Evolutionary conservation across 345 rosid species (phyloP), one percentile per base, ranked within the genome.

Genomic region (Citrus inodora): DNA sequence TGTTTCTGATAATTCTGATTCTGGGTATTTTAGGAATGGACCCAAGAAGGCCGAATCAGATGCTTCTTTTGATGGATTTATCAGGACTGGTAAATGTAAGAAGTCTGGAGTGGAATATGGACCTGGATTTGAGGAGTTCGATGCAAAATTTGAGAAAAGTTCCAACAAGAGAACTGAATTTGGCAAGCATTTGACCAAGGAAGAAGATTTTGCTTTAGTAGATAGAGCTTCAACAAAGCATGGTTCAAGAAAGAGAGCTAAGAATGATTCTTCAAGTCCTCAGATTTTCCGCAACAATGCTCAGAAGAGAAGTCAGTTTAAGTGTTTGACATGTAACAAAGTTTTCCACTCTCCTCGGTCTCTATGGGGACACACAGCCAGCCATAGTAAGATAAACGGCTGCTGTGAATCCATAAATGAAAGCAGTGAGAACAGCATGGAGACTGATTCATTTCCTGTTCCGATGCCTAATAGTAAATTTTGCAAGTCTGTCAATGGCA

Each of bases 1-100:
- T 79, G 80, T 74, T 65, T 86, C 90, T 73, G 91, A 87, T 55
- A 86, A 88, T 82, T 89, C 93, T 74, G 92, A 90, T 87, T 92
- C 94, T 80, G 93, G 91, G 40, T 92, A 87, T 83, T 89, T 87
- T 70, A 85, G 85, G 42, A 88, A 88, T 71, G 92, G 91, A n/a
- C 93, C 91, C 27, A 89, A 88, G 84, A 89, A 80, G 81, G 79
- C 80, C 69, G 89, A 88, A 78, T 87, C 93, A 10, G 89, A 91
- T 56, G 79, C 80, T 76, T 86, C 89, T 73, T 88, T 82, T n/a
- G 89, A 88, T 74, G 86, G 85, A 61, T 86, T 86, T 74, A 46
- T 75, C 53, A 77, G 76, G 71, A 85, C 82, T 67, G 82, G 55
- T 80, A 85, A 71, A 63, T 71, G 71, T 32, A 86, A 80, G 80